These are phyloP conservation scores for Beauveria varroae DNA, from an alignment of 2,329 filamentous ascomycete species.

Conservation along the genomic window DNA sequence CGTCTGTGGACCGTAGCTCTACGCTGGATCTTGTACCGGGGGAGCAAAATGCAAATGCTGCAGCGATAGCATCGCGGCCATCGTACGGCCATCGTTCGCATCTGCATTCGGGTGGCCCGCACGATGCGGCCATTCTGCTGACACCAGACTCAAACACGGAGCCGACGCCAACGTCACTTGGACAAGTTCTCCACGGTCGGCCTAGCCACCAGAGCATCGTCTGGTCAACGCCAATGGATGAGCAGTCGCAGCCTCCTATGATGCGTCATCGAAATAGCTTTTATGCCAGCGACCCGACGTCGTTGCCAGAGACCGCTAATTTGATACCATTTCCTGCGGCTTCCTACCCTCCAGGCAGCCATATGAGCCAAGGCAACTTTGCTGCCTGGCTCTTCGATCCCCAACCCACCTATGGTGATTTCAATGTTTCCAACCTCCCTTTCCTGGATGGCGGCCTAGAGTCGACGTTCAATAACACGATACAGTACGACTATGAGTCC, in stretches of 20 bases:
- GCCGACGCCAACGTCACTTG: conserved; percentile 20
- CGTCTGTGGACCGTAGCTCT: conserved; percentile 19
- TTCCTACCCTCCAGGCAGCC: conserved; percentile 23
- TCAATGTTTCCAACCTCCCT: conserved; percentile 34
- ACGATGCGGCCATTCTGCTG: conserved; percentile 39
- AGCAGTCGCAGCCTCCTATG: conserved; percentile 25
- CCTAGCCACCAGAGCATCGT: conserved; percentile 16
- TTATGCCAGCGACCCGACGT: conserved; percentile 24
- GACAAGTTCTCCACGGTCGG: conserved; percentile 15
- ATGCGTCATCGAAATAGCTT: conserved; percentile 31
- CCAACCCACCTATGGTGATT: conserved; percentile 33
- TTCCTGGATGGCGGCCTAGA: conserved; percentile 43
- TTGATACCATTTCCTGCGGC: conserved; percentile 23
- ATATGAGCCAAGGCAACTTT: conserved; percentile 36
- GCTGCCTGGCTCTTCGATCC: conserved; percentile 45
- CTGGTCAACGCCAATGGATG: conserved; percentile 26
- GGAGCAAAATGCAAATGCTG: not conserved
- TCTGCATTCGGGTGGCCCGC: conserved; percentile 29
- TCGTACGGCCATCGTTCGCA: conserved; percentile 18
- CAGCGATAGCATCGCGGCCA: not conserved
- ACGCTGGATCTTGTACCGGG: not conserved
- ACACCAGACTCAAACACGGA: conserved; percentile 31
- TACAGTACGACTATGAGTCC: conserved; percentile 44
- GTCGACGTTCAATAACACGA: conserved; percentile 43
- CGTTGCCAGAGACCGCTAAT: conserved; percentile 25